Base-by-base conservation (phyloP, 768 basidiomycete species). In the Auricularia sp. region DNA sequence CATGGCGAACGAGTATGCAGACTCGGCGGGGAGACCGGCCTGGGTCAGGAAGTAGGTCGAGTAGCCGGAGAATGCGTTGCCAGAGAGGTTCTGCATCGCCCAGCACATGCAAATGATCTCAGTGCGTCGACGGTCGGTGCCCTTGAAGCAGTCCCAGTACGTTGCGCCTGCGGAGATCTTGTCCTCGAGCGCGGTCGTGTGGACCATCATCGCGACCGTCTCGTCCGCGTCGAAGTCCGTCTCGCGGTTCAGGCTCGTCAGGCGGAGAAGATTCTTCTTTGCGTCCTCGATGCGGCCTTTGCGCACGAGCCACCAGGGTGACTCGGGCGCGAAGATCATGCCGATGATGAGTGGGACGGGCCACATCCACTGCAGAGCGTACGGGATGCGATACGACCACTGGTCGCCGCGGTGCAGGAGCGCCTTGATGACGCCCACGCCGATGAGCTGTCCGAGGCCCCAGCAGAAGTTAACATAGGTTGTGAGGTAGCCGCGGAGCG, bases 111-210 rank as follows among this genome's bases (percentile, higher is more conserved):
- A 71, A 7, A 69, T 73, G 61, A 77, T 74, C 64, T 76, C 74
- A 18, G 75, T 77, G 14, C 76, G 68, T 3, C 76, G 67, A 0
- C 72, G 65, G 64, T 78, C 73, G 61, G 69, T 65, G 13, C 69
- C 69, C 59, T 68, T 67, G 68, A 69, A 68, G 69, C 76, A 76
- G 65, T 78, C 76, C 10, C 68, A 37, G 69, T 77, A 78, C 5
- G 69, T 68, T 6, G 74, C 68, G 1, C 76, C 76, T 1, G 66
- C 64, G 3, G 71, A 70, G 62, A 72, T 68, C 34, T 71, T 65
- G 65, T 70, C 70, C 67, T 78, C 77, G 35, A 76, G 47, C 62
- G 71, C 73, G 39, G 73, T 76, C 33, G 77, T 75, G 67, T 76
- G 74, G 44, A 69, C 63, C 65, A 75, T 75, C 66, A 75, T 72